Evolutionary conservation across 1,139 yeast species (phyloP), one percentile per base, ranked within the genome.

Genomic region (Blastobotrys illinoisensis): DNA sequence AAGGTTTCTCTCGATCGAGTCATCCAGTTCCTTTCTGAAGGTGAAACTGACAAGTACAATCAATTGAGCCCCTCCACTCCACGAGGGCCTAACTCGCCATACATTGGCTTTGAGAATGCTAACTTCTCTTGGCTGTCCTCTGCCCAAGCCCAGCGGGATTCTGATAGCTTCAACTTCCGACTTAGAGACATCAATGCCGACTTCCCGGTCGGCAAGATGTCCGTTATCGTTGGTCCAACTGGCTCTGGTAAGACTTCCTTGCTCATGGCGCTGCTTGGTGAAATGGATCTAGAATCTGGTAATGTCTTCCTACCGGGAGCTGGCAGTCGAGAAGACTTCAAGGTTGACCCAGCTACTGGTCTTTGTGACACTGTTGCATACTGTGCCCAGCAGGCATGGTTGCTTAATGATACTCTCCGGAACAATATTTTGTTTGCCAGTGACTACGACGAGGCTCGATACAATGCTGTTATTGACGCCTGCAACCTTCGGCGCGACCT

Each of bases 331-430:
- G 88, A 87, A 58, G 87, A 81, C 51, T 75, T 87, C 56, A 73
- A 79, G 32, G 75, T 84, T 50, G 90, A 88, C 67, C 81, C 87
- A 13, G 73, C 69, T 46, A 86, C 95, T 57, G 97, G 97, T 1
- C 76, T 86, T 61, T 83, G 96, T 11, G 96, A 90, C 57, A 87
- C 96, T 1, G 91, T 90, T 53, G 97, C 98, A 1, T 93, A 89
- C 70, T 93, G 98, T 71, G 82, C 97, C 4, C 99, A 93, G 73
- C 84, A 90, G 58, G 95, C 98, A 9, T 93, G 98, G 98, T 78
- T 93, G 62, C 78, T 91, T 64, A 91, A 93, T 69, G 98, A 88
- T 59, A 85, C 96, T 5, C 84, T 91, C 55, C 82, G 79, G 66
- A 88, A 86, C 67, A 93, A 93, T 66, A 89, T 93, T 65, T 67